Evolutionary conservation across 768 basidiomycete species (phyloP).

Genomic region (Xanthoconium purpureum): DNA sequence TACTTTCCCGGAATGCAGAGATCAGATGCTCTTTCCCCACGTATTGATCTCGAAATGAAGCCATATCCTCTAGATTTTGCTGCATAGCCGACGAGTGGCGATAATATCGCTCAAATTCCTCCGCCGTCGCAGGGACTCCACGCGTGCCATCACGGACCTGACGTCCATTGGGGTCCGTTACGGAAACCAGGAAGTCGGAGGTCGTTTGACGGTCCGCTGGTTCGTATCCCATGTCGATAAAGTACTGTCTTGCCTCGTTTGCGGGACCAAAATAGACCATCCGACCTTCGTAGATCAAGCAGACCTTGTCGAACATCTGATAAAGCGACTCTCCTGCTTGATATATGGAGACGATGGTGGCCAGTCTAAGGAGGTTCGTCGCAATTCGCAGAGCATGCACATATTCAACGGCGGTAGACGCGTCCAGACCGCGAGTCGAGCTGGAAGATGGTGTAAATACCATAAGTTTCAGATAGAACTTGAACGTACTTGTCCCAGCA

Average conservation of each 20-base stretch:
- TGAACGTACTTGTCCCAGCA: conserved; percentile 67
- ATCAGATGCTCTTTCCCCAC: conserved; percentile 44
- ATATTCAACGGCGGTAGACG: conserved; percentile 73
- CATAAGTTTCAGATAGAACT: conserved; percentile 16
- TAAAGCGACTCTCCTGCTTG: conserved; percentile 76
- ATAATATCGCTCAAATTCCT: conserved; percentile 56
- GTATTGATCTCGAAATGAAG: conserved; percentile 42
- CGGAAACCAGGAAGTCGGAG: conserved; percentile 57
- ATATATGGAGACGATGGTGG: conserved; percentile 81
- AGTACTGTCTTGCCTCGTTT: conserved; percentile 52
- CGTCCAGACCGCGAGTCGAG: conserved; percentile 62
- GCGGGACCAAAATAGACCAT: conserved; percentile 62
- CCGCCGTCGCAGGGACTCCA: conserved; percentile 43
- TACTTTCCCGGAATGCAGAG: conserved; percentile 47
- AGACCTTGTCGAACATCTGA: conserved; percentile 67
- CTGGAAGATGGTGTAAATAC: conserved; percentile 55
- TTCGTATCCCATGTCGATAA: conserved; percentile 54
- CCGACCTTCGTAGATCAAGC: conserved; percentile 56
- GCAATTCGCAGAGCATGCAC: conserved; percentile 65
- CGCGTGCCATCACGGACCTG: conserved; percentile 35
- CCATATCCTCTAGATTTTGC: conserved; percentile 47
- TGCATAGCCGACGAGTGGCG: conserved; percentile 37
- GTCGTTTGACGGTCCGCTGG: conserved; percentile 59
- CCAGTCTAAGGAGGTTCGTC: conserved; percentile 49
- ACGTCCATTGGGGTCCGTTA: conserved; percentile 65